A percentile compares a stretch with the other conserved stretches of the same genome.
Conservation (phyloP, 495 filamentous ascomycete species). For the Aspergillus diversus region DNA sequence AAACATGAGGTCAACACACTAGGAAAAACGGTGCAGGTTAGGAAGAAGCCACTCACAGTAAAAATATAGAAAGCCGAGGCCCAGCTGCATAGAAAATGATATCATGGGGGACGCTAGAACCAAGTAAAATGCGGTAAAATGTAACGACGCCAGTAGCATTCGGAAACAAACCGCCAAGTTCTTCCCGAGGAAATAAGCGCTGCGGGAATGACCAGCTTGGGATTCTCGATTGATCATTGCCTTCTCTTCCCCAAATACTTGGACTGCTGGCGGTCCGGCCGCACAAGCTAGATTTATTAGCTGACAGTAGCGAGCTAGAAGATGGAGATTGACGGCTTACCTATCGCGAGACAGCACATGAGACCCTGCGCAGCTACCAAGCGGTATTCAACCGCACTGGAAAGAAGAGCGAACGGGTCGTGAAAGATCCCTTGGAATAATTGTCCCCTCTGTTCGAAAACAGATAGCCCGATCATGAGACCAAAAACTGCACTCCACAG, state of each 20-base stretch:
- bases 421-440: conserved; percentile 56
- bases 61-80: conserved; percentile 57
- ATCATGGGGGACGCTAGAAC: conserved; percentile 55
- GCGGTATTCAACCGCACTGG: conserved; percentile 50
- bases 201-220: conserved; percentile 54
- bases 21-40: not conserved
- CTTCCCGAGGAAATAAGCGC: conserved; percentile 63
- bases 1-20: not conserved
- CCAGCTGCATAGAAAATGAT: conserved; percentile 43
- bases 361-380: conserved; percentile 54
- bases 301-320: not conserved
- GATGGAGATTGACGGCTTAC: conserved; percentile 22
- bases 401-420: conserved; percentile 53
- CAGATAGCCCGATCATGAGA: conserved; percentile 56
- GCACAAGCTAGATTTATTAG: conserved; percentile 34
- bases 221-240: conserved; percentile 52
- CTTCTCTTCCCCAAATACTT: conserved; percentile 57
- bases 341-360: conserved; percentile 54
- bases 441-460: conserved; percentile 49
- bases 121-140: conserved; percentile 57
- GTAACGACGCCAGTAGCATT: conserved; percentile 54
- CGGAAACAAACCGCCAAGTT: conserved; percentile 49
- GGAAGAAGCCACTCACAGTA: conserved; percentile 34
- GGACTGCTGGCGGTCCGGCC: conserved; percentile 55
- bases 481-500: conserved; percentile 53